A percentile compares a stretch with the other conserved stretches of the same genome.
Conservation (phyloP, 164 flowering plant species). For the Annona squamosa region DNA sequence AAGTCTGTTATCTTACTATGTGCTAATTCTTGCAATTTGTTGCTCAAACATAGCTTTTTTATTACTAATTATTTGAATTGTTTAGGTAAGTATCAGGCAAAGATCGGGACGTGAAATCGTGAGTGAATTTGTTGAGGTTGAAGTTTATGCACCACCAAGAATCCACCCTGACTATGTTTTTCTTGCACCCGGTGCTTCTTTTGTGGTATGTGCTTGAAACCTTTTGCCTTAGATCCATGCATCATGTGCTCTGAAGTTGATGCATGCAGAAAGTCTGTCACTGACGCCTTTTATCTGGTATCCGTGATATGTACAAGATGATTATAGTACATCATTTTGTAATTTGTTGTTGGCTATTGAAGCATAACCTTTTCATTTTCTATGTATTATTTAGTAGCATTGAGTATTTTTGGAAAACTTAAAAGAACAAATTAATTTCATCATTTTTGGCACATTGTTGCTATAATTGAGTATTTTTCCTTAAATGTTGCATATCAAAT, state of each 20-base stretch:
- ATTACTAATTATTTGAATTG: slow-evolving; percentile 10
- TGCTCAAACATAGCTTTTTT: neutral
- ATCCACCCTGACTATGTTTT: slow-evolving; percentile 61
- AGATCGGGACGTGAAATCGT: slow-evolving; percentile 67
- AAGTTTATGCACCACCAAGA: slow-evolving; percentile 75
- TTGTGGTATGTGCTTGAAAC: slow-evolving; percentile 39
- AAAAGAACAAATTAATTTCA: too few species aligned
- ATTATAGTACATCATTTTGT: neutral
- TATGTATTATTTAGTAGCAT: neutral
- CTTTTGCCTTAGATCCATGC: neutral
- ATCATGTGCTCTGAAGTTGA: neutral
- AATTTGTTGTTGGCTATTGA: neutral
- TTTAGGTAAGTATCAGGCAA: slow-evolving; percentile 65
- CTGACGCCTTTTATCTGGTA: neutral
- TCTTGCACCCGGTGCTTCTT: slow-evolving; percentile 87
- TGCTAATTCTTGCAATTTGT: neutral
- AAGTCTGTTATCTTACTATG: slow-evolving; percentile 21
- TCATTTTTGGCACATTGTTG: neutral
- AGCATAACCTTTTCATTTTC: neutral
- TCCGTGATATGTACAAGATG: neutral
- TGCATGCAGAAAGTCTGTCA: neutral
- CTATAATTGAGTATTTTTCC: neutral
- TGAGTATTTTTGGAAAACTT: too few species aligned
- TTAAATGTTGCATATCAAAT: neutral
- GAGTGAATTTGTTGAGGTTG: slow-evolving; percentile 62